These are phyloP conservation scores for Puccinia coronata DNA, from an alignment of 1,284 basidiomycete genomes.

Conservation along the genomic window DNA sequence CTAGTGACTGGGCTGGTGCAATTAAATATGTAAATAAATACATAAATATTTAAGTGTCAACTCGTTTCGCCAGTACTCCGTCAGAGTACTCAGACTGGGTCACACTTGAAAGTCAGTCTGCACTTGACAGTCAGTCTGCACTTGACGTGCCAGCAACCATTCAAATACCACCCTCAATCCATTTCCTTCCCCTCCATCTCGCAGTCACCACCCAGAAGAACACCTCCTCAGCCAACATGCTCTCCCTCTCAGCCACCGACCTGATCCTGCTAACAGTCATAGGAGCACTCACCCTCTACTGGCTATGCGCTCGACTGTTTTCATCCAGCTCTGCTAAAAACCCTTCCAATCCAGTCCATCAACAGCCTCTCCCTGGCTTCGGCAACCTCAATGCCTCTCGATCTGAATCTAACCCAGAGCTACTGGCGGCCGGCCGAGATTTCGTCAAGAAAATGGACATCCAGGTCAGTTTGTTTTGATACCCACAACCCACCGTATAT, in stretches of 20 bases:
- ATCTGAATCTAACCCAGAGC: neutral
- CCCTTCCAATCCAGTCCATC: neutral
- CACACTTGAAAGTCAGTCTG: no score
- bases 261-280: conserved; percentile 2
- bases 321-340: neutral
- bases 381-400: neutral
- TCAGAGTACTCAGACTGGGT: no score
- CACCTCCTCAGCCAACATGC: neutral
- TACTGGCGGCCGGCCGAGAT: conserved; percentile 27
- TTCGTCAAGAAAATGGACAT: conserved; percentile 38
- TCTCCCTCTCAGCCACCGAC: conserved; percentile 27
- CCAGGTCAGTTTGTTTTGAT: conserved; percentile 6
- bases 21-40: no score
- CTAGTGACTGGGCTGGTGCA: no score
- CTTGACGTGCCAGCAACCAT: no score
- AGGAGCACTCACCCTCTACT: conserved; percentile 15
- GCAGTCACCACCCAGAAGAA: neutral
- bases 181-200: neutral
- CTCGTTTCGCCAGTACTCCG: no score
- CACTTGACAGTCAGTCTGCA: no score
- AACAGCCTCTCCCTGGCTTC: neutral
- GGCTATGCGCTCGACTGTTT: conserved; percentile 3
- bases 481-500: no score
- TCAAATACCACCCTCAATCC: no score
- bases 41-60: no score